Evolutionary conservation across 225 moss, liverwort and hornwort species (phyloP).

Genomic region (Neckera pumila): DNA sequence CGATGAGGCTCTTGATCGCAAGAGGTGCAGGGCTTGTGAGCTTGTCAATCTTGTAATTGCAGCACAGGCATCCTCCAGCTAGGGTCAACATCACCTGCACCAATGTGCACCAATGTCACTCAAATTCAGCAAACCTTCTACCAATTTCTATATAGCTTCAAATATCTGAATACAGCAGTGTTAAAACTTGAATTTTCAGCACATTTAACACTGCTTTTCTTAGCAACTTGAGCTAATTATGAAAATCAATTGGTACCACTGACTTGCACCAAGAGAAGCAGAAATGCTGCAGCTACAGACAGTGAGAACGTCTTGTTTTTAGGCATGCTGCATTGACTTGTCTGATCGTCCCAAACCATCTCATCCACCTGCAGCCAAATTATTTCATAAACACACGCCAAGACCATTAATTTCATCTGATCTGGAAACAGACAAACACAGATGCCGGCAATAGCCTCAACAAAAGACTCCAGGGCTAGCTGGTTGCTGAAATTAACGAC

Average conservation of each 20-base stretch:
- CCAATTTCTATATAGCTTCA: not conserved
- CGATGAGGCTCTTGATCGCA: conserved; percentile 37
- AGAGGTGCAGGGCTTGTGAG: conserved; percentile 35
- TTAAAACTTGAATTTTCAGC: no score
- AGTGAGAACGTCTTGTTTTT: conserved; percentile 10
- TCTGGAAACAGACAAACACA: not conserved
- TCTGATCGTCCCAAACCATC: conserved; percentile 17
- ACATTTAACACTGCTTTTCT: no score
- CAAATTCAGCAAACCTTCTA: not conserved
- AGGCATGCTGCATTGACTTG: conserved; percentile 20
- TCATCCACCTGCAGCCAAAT: conserved; percentile 19
- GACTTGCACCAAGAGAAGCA: conserved; percentile 13
- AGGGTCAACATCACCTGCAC: conserved; percentile 18
- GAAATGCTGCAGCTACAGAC: conserved; percentile 27
- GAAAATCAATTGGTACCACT: not conserved
- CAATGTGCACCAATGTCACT: not conserved
- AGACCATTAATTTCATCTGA: not conserved
- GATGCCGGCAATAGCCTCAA: not conserved
- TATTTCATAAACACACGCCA: not conserved
- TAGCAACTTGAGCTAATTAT: no score
- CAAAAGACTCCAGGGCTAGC: no score
- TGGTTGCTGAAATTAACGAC: not conserved
- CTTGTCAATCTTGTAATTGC: conserved; percentile 30
- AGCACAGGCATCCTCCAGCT: conserved; percentile 42
- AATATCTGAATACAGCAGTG: not conserved